Percentiles rank a stretch among this genome's conserved stretches.
Evolutionary conservation across 352 stramenopile species (phyloP).

Genomic region (Phytopythium mirpurense): DNA sequence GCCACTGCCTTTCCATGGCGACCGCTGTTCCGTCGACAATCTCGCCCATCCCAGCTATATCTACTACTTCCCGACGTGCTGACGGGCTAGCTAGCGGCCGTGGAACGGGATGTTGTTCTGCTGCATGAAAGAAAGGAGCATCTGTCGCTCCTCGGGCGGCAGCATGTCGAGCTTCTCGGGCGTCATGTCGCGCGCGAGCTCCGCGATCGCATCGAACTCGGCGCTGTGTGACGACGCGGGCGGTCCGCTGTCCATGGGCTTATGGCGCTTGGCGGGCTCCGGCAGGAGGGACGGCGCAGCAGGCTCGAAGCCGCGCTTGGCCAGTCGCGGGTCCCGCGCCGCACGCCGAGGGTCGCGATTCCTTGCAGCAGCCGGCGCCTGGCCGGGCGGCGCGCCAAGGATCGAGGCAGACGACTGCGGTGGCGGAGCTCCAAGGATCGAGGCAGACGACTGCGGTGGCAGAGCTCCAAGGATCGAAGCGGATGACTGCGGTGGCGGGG

Average conservation of each 20-base stretch:
- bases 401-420: constrained; percentile 5
- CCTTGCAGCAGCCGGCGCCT: constrained; percentile 15
- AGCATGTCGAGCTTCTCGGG: constrained; percentile 78
- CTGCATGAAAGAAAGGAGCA: constrained; percentile 78
- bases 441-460: constrained; percentile 10
- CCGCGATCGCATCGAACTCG: constrained; percentile 55
- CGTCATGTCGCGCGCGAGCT: constrained; percentile 76
- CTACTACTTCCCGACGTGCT: background rate
- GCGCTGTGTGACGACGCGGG: constrained; percentile 14
- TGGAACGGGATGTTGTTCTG: constrained; percentile 71
- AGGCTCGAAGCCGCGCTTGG: constrained; percentile 23
- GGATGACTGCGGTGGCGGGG: constrained; percentile 5
- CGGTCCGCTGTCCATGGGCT: constrained; percentile 10
- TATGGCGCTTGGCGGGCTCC: constrained; percentile 22
- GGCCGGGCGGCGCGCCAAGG: constrained; percentile 10
- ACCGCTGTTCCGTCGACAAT: too few species aligned
- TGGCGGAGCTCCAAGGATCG: constrained; percentile 9
- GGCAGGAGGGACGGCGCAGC: background rate
- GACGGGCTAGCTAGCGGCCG: background rate
- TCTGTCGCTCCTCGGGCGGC: constrained; percentile 69
- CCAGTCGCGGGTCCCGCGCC: constrained; percentile 49
- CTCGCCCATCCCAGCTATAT: background rate
- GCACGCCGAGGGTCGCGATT: constrained; percentile 53
- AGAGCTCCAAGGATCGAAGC: constrained; percentile 21
- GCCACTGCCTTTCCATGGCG: background rate